Base-by-base conservation (phyloP, 306 rosid genomes). In the Ochetophila trinervis region DNA sequence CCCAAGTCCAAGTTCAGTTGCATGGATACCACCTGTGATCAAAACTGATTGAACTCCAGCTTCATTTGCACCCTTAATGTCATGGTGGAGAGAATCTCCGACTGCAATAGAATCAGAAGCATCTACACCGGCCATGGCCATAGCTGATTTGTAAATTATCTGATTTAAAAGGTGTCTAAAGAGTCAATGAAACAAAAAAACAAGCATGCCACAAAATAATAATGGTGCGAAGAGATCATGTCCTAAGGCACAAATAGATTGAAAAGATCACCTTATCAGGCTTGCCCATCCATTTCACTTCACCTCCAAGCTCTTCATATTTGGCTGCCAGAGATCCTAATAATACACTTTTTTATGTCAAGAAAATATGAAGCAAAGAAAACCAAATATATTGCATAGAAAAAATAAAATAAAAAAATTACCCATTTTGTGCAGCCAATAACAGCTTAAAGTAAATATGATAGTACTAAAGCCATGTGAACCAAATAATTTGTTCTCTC, bases 221-320 rank as follows among this genome's bases (percentile, higher is more conserved):
- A 56, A 58, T 10, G 51, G 19, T 58, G 53, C 66, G n/a, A 12
- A 73, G 57, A 61, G 18, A 54, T 34, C 9, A 63, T 18, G 10
- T 8, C 32, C 12, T 19, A 8, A 30, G 27, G 52, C 54, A 60
- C 32, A 35, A 20, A 65, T 21, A 44, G 20, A 34, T 16, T 68
- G 24, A 67, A 15, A 66, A 15, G 24, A 63, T 77, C 65, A 93
- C 97, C 97, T 89, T 82, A 52, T 80, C 88, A 70, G 98, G 98
- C 76, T 89, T 93, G 81, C 98, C 97, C 98, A 93, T 93, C 96
- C 97, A 93, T 76, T 87, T 86, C 44, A 93, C 98, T 84, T 89
- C 96, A 74, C 98, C 98, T 35, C 93, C 93, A 21, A 93, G 91
- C 82, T 87, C 78, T 80, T 87, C 97, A 77, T 86, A 93, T 67